Evolutionary conservation across 768 basidiomycete genomes (phyloP).

Genomic region (Rhodotorula kratochvilovae): DNA sequence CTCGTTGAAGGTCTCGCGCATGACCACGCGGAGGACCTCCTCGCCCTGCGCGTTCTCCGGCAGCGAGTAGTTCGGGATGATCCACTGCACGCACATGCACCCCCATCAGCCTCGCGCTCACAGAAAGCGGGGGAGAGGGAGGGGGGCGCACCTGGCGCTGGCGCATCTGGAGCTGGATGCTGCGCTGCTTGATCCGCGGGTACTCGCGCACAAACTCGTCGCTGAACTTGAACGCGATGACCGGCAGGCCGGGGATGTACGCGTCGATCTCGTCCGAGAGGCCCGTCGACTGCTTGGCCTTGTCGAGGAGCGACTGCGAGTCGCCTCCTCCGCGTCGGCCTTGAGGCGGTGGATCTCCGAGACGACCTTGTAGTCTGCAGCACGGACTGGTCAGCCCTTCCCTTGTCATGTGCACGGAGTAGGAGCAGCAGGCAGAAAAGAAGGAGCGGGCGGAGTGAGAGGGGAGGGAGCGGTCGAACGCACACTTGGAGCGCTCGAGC

Average conservation of each 20-base stretch:
- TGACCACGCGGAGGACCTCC: conserved; percentile 62
- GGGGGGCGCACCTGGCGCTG: conserved; percentile 46
- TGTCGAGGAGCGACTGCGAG: conserved; percentile 37
- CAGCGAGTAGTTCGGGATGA: conserved; percentile 51
- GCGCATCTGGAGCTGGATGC: conserved; percentile 54
- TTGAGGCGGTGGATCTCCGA: conserved; percentile 55
- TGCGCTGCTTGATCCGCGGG: conserved; percentile 48
- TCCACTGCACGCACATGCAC: conserved; percentile 45
- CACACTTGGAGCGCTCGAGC: conserved; percentile 57
- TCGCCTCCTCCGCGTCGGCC: too few species aligned
- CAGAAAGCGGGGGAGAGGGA: too few species aligned
- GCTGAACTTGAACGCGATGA: conserved; percentile 57
- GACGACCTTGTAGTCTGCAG: conserved; percentile 44
- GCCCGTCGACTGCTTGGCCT: conserved; percentile 47
- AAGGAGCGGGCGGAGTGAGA: neutral
- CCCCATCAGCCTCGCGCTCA: too few species aligned
- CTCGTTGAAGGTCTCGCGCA: conserved; percentile 39
- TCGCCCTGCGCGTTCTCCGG: conserved; percentile 55
- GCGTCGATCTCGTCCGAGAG: conserved; percentile 54
- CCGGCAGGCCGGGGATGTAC: conserved; percentile 56
- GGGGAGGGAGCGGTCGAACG: neutral
- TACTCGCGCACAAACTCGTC: conserved; percentile 53
- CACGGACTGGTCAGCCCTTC: neutral
- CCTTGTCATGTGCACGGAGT: neutral
- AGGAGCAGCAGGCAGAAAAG: neutral